Conservation (phyloP, 495 filamentous ascomycete genomes). For the Collariella sp. region DNA sequence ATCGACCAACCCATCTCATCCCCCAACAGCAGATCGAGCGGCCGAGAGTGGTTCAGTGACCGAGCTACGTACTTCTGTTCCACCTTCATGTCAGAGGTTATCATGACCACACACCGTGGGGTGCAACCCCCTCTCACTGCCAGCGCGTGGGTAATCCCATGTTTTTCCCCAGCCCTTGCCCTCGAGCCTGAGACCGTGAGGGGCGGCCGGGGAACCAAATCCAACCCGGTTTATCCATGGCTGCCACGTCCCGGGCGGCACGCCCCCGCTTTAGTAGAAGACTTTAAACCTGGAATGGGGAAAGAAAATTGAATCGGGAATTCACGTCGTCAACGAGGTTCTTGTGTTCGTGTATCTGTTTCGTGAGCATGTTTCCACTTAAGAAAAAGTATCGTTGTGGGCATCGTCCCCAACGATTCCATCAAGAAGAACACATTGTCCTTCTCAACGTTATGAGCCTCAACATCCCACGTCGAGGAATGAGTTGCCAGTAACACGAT, state of each 20-base stretch:
- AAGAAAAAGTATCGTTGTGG: background rate
- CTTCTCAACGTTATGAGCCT: background rate
- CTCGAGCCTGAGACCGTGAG: constrained; percentile 22
- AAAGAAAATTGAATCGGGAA: background rate
- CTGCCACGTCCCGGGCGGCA: constrained; percentile 9
- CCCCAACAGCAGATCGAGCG: background rate
- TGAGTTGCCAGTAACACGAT: constrained; percentile 9
- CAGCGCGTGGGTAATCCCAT: background rate
- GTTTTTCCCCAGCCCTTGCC: constrained; percentile 1
- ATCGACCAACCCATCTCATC: background rate
- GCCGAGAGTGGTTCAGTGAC: constrained; percentile 1
- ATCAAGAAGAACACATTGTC: too few species aligned
- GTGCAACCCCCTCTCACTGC: constrained; percentile 5
- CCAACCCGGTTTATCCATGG: constrained; percentile 9
- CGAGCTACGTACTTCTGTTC: background rate
- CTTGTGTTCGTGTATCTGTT: background rate
- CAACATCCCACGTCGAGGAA: constrained; percentile 9
- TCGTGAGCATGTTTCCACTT: background rate
- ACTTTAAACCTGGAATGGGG: background rate
- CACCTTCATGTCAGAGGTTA: constrained; percentile 6
- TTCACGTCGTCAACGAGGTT: background rate
- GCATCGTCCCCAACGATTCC: background rate
- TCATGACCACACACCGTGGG: constrained; percentile 11
- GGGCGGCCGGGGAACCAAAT: constrained; percentile 24
- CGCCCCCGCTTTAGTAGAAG: background rate